Evolutionary conservation across 2,329 filamentous ascomycete species (phyloP).

Genomic region (Trichoderma brevicompactum): DNA sequence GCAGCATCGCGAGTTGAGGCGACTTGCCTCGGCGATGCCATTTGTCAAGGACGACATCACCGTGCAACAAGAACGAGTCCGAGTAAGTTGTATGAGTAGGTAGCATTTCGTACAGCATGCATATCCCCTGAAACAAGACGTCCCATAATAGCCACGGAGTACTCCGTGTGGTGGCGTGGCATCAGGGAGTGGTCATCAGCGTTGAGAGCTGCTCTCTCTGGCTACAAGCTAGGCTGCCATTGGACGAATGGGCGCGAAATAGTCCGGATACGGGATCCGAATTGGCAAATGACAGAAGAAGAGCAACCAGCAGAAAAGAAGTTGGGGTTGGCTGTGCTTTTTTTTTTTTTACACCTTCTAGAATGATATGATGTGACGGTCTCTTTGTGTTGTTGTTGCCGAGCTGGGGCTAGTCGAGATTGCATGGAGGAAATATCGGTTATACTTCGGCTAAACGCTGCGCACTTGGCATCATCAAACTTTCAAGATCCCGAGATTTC

Average conservation of each 20-base stretch:
- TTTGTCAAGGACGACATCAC: neutral
- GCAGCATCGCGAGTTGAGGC: neutral
- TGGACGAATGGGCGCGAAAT: neutral
- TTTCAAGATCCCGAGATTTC: conserved; percentile 21
- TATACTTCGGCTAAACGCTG: conserved; percentile 19
- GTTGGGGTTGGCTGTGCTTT: neutral
- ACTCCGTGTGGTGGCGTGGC: neutral
- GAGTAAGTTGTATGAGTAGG: too few relatives aligned
- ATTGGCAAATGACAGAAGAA: neutral
- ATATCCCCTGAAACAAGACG: neutral
- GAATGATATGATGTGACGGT: neutral
- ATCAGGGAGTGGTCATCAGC: neutral
- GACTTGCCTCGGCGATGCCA: neutral
- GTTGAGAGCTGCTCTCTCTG: neutral
- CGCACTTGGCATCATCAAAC: conserved; percentile 24
- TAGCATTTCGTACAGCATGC: neutral
- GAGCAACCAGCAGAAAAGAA: neutral
- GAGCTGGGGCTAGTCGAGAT: neutral
- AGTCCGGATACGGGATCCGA: neutral
- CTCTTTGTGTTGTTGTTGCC: neutral
- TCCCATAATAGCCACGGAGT: neutral
- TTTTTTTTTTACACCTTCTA: neutral
- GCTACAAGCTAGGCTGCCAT: neutral
- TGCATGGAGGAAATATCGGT: conserved; percentile 4
- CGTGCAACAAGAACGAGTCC: too few relatives aligned